Evolutionary conservation across 306 rosid species (phyloP).

Genomic region (Myrica gale): DNA sequence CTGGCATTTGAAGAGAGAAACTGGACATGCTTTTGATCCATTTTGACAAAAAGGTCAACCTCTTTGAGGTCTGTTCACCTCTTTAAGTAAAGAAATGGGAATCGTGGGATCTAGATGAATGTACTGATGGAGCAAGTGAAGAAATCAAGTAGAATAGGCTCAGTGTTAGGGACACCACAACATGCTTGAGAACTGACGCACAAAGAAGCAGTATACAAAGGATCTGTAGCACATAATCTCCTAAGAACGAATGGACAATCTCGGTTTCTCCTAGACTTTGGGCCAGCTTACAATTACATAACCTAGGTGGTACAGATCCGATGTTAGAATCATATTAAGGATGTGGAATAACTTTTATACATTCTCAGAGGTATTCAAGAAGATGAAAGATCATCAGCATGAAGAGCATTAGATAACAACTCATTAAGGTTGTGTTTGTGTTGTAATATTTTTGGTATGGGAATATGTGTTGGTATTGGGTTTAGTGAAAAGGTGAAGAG

Average conservation of each 20-base stretch:
- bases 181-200: not conserved
- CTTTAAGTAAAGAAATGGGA: not conserved
- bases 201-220: not conserved
- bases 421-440: no score
- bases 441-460: no score
- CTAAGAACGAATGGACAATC: not conserved
- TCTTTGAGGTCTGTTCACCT: not conserved
- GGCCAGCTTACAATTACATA: not conserved
- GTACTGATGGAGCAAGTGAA: no score
- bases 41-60: not conserved
- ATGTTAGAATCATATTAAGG: no score
- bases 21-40: not conserved
- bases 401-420: not conserved
- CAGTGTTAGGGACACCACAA: not conserved
- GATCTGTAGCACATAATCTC: not conserved
- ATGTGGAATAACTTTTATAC: no score
- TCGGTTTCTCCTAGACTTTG: not conserved
- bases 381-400: not conserved
- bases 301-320: not conserved
- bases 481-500: no score
- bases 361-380: not conserved
- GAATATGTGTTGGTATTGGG: no score
- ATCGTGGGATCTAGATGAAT: conserved; percentile 3
- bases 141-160: no score
- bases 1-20: not conserved